These are phyloP conservation scores for Trichoderma afroharzianum DNA, from an alignment of 2,329 filamentous ascomycete genomes.

Conservation along the genomic window DNA sequence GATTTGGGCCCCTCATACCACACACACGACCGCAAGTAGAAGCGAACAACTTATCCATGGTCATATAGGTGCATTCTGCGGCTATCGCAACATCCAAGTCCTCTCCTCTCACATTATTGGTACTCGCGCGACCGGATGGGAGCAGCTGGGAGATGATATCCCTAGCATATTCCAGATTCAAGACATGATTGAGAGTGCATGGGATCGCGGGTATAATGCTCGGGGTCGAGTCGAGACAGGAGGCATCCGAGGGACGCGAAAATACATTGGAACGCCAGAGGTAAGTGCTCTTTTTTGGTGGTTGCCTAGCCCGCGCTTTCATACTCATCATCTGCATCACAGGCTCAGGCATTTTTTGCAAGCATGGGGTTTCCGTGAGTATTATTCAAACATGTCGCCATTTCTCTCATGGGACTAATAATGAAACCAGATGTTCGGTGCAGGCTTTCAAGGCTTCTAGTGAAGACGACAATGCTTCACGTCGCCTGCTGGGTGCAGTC, in stretches of 20 bases:
- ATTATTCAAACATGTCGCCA: not conserved
- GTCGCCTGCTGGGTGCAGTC: constrained; percentile 61
- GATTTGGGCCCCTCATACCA: constrained; percentile 14
- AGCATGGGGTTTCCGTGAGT: constrained; percentile 64
- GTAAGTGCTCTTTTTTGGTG: constrained; percentile 40
- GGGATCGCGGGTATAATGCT: constrained; percentile 79
- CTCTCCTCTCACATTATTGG: constrained; percentile 73
- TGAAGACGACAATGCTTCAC: constrained; percentile 40
- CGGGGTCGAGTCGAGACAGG: constrained; percentile 77
- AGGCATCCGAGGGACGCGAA: constrained; percentile 80
- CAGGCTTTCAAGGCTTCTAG: constrained; percentile 53
- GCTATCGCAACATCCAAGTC: constrained; percentile 95
- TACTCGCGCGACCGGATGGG: constrained; percentile 51
- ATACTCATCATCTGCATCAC: not conserved
- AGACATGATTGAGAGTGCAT: constrained; percentile 80
- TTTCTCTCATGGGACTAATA: not conserved
- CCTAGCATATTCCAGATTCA: constrained; percentile 82
- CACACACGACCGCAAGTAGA: not conserved
- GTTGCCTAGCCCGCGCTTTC: not conserved
- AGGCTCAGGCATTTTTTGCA: constrained; percentile 76
- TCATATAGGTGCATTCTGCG: constrained; percentile 75
- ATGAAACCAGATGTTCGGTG: constrained; percentile 52
- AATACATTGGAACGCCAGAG: constrained; percentile 93
- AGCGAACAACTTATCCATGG: not conserved
- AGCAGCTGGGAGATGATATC: constrained; percentile 57